Evolutionary conservation across 192 early-diverging fungal species (phyloP).

Genomic region (Coemansia sp.): DNA sequence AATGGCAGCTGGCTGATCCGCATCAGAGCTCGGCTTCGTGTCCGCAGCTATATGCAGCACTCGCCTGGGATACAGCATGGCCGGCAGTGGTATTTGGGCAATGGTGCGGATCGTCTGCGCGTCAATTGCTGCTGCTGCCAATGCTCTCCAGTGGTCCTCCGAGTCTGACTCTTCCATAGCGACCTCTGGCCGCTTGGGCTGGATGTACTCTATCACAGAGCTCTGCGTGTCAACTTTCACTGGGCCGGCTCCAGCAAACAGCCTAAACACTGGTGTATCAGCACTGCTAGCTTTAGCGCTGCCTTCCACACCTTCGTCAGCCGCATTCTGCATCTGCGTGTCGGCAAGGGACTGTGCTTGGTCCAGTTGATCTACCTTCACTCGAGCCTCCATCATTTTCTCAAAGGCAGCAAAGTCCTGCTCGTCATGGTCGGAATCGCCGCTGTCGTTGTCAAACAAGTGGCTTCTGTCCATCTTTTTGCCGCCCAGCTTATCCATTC

Average conservation of each 20-base stretch:
- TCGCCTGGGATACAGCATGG: conserved; percentile 28
- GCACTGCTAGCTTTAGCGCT: neutral
- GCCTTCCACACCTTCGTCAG: neutral
- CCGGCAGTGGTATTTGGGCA: conserved; percentile 27
- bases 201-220: conserved; percentile 16
- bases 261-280: conserved; percentile 27
- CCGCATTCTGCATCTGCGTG: neutral
- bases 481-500: conserved; percentile 13
- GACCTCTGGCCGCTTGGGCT: conserved; percentile 28
- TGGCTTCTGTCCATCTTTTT: conserved; percentile 33
- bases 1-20: neutral
- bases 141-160: conserved; percentile 44
- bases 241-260: conserved; percentile 42
- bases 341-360: neutral
- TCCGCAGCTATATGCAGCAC: conserved; percentile 30
- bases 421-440: conserved; percentile 5
- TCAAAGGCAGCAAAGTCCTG: conserved; percentile 46
- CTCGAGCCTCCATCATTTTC: conserved; percentile 38
- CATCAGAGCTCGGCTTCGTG: neutral
- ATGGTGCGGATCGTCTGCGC: conserved; percentile 15
- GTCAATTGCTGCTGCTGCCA: conserved; percentile 36
- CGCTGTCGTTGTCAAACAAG: conserved; percentile 30
- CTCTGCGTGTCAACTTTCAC: conserved; percentile 36
- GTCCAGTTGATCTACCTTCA: conserved; percentile 6
- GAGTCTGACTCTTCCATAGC: conserved; percentile 38